Conservation (phyloP, 129 eudicot species). For the Apium graveolens region DNA sequence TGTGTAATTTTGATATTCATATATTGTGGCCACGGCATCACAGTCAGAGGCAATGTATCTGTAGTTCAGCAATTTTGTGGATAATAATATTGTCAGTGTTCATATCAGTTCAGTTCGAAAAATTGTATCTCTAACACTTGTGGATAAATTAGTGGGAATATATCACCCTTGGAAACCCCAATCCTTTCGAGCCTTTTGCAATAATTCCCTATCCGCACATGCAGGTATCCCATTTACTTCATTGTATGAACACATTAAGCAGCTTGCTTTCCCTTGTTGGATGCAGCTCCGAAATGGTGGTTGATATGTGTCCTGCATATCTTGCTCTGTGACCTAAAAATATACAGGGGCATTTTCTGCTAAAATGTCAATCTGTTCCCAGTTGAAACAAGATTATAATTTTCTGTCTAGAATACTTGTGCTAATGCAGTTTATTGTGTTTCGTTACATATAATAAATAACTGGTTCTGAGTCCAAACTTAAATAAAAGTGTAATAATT, state of each 20-base stretch:
- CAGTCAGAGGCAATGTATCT: conserved; percentile 94
- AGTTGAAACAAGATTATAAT: not conserved
- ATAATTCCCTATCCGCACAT: conserved; percentile 57
- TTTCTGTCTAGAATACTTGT: not conserved
- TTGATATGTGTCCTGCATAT: conserved; percentile 85
- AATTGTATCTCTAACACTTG: not conserved
- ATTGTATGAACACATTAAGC: conserved; percentile 98
- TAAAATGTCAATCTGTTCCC: not conserved
- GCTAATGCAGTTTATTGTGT: not conserved
- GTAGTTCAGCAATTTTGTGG: conserved; percentile 21
- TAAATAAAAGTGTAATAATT: not conserved
- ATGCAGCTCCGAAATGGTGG: conserved; percentile 90
- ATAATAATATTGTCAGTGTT: conserved; percentile 19
- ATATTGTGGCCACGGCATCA: conserved; percentile 97
- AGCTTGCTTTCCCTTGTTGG: conserved; percentile 81
- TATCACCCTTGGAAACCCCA: conserved; percentile 92
- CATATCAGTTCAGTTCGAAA: not conserved
- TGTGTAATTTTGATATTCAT: conserved; percentile 74
- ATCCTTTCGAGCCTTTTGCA: conserved; percentile 69
- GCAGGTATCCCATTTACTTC: conserved; percentile 86
- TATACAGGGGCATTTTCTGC: conserved; percentile 7
- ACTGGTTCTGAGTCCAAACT: not conserved
- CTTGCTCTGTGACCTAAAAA: conserved; percentile 80
- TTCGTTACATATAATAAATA: not conserved
- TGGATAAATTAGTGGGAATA: conserved; percentile 13